Conservation (phyloP, 352 stramenopile species). For the Pythium brassicae region DNA sequence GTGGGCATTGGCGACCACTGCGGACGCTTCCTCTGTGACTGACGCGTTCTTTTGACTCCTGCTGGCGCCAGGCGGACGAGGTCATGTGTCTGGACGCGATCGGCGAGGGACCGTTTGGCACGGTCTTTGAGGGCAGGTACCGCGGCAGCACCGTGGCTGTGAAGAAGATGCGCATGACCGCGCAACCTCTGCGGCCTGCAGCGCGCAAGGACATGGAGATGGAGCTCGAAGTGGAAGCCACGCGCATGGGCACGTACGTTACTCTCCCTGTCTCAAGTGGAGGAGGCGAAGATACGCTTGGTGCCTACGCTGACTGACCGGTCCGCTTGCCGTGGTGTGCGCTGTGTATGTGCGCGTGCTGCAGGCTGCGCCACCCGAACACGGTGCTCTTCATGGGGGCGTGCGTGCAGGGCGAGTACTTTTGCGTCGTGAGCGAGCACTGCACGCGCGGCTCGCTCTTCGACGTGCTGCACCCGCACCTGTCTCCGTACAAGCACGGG, state of each 20-base stretch:
- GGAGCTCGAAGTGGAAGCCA: constrained; percentile 77
- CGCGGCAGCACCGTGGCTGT: constrained; percentile 79
- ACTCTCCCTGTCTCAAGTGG: background rate
- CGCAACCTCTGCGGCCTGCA: constrained; percentile 43
- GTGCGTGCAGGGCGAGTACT: constrained; percentile 93
- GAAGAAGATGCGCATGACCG: constrained; percentile 86
- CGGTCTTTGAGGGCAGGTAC: constrained; percentile 86
- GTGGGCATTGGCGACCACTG: background rate
- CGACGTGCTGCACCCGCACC: constrained; percentile 87
- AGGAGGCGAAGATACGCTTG: too few species aligned
- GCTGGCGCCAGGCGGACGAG: constrained; percentile 57
- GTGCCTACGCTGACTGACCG: background rate
- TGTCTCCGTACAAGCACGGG: constrained; percentile 18
- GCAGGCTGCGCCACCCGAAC: constrained; percentile 95
- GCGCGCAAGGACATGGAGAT: constrained; percentile 75
- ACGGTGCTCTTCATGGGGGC: constrained; percentile 98
- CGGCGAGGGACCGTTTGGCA: constrained; percentile 70
- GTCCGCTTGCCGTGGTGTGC: background rate
- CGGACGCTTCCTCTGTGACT: background rate
- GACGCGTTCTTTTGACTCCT: background rate
- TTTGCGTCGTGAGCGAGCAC: constrained; percentile 96
- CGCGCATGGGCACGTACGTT: constrained; percentile 63
- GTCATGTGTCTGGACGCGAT: constrained; percentile 77
- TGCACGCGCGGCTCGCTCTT: constrained; percentile 93
- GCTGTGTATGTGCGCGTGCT: constrained; percentile 40